Percentiles rank a stretch among this genome's conserved stretches.
These are phyloP conservation scores for Crithidia bombi DNA, from an alignment of 208 protist species.

Conservation along the genomic window DNA sequence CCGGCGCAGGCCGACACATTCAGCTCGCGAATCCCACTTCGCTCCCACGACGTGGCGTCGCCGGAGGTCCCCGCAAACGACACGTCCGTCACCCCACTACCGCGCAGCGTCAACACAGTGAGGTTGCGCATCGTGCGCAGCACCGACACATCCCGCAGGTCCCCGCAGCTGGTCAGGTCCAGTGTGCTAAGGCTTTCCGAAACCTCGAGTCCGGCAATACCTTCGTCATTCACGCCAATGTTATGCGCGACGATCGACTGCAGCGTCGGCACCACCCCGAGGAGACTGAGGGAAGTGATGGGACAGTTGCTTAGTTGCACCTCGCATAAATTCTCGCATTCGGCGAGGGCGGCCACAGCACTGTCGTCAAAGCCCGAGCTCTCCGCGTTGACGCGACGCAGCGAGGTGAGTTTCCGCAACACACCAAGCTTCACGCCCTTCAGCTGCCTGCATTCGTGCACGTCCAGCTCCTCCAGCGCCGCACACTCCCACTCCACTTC, in stretches of 20 bases:
- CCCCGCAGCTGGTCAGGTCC: conserved; percentile 39
- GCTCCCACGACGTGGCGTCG: conserved; percentile 10
- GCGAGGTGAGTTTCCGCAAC: conserved; percentile 6
- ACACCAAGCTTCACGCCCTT: not conserved
- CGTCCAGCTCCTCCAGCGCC: conserved; percentile 29
- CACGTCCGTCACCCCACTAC: conserved; percentile 40
- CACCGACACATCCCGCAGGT: conserved; percentile 30
- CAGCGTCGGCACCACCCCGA: conserved; percentile 32
- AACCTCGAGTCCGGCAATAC: conserved; percentile 26
- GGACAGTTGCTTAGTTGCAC: conserved; percentile 37
- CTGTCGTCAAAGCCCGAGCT: conserved; percentile 33
- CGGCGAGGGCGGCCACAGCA: conserved; percentile 36
- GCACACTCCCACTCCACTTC: conserved; percentile 7
- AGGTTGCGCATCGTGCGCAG: conserved; percentile 34
- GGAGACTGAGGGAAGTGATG: conserved; percentile 35
- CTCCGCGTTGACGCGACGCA: conserved; percentile 37
- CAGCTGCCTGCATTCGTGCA: conserved; percentile 13
- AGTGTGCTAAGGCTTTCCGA: conserved; percentile 38
- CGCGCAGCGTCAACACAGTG: conserved; percentile 28
- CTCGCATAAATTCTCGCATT: conserved; percentile 35
- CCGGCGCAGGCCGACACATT: conserved; percentile 9
- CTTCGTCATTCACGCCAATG: conserved; percentile 36
- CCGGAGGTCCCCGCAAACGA: too few relatives aligned
- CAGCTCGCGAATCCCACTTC: conserved; percentile 8
- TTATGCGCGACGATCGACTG: conserved; percentile 29